Percentiles rank a stretch among this genome's conserved stretches.
Evolutionary conservation across 306 rosid species (phyloP).

Genomic region (Datisca glomerata): DNA sequence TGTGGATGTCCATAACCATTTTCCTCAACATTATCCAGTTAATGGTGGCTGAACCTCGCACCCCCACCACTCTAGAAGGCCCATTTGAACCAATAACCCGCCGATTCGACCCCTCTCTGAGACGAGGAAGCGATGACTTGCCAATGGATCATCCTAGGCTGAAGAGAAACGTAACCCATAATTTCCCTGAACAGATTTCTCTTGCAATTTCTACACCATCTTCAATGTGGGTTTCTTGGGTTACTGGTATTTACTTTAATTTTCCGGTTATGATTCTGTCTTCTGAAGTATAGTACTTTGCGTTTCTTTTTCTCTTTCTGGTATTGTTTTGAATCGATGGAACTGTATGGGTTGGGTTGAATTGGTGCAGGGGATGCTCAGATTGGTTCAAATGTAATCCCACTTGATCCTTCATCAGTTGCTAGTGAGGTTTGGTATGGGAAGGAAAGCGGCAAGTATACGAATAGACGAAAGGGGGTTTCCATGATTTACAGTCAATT

Average conservation of each 20-base stretch:
- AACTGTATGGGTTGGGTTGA: slow-evolving; percentile 12
- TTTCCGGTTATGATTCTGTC: background rate
- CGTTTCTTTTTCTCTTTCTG: background rate
- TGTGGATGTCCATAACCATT: slow-evolving; percentile 18
- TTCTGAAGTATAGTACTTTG: too few species aligned
- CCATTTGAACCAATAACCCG: slow-evolving; percentile 66
- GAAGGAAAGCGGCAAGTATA: slow-evolving; percentile 55
- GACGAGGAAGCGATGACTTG: slow-evolving; percentile 74
- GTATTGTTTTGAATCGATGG: slow-evolving; percentile 3
- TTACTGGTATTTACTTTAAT: slow-evolving; percentile 48
- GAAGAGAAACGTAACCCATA: slow-evolving; percentile 48
- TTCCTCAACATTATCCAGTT: slow-evolving; percentile 16
- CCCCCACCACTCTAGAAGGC: slow-evolving; percentile 76
- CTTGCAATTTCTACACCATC: slow-evolving; percentile 71
- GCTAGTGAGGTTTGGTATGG: slow-evolving; percentile 77
- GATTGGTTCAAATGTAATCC: slow-evolving; percentile 61
- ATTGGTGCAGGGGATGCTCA: slow-evolving; percentile 70
- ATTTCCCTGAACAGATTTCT: slow-evolving; percentile 79
- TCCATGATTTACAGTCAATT: slow-evolving; percentile 62
- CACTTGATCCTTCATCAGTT: slow-evolving; percentile 49
- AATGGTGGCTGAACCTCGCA: slow-evolving; percentile 24
- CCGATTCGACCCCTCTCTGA: slow-evolving; percentile 48
- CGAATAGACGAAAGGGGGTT: slow-evolving; percentile 32
- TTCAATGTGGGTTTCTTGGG: slow-evolving; percentile 90
- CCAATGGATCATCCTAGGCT: slow-evolving; percentile 85